A percentile compares a stretch with the other conserved stretches of the same genome.
These are phyloP conservation scores for Eucalyptus albens DNA, from an alignment of 345 rosid genomes.

Conservation along the genomic window DNA sequence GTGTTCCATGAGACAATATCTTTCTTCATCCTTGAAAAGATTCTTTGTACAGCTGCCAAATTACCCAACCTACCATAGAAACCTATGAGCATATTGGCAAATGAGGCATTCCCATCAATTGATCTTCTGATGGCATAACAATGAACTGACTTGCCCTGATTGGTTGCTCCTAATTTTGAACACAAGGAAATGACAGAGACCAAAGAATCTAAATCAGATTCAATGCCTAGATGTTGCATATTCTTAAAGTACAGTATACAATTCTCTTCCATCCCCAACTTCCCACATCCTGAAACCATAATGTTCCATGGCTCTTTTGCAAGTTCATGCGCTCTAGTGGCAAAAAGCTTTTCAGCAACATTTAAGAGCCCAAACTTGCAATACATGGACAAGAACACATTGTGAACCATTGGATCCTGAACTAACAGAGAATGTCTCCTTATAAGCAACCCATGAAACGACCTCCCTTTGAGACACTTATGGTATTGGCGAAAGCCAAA, in stretches of 20 bases:
- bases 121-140: slow-evolving; percentile 24
- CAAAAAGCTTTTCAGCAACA: slow-evolving; percentile 33
- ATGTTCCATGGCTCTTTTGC: slow-evolving; percentile 33
- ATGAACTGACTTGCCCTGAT: slow-evolving; percentile 41
- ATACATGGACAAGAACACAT: slow-evolving; percentile 49
- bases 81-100: slow-evolving; percentile 45
- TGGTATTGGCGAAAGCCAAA: slow-evolving; percentile 32
- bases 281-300: slow-evolving; percentile 40
- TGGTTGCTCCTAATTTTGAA: slow-evolving; percentile 25
- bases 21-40: slow-evolving; percentile 22
- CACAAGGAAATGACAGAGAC: slow-evolving; percentile 46
- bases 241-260: slow-evolving; percentile 32
- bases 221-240: slow-evolving; percentile 25
- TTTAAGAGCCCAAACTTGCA: slow-evolving; percentile 38
- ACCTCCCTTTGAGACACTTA: slow-evolving; percentile 29
- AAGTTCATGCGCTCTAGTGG: neutral
- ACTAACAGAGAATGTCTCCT: slow-evolving; percentile 28
- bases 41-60: slow-evolving; percentile 22
- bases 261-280: slow-evolving; percentile 22
- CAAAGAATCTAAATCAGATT: slow-evolving; percentile 22
- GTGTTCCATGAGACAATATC: slow-evolving; percentile 50
- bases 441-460: slow-evolving; percentile 42
- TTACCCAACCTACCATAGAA: slow-evolving; percentile 46
- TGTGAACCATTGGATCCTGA: slow-evolving; percentile 13
- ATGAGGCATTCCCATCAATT: slow-evolving; percentile 11